Percentiles rank a stretch among this genome's conserved stretches.
Evolutionary conservation across 495 filamentous ascomycete genomes (phyloP).

Genomic region (Hypoxylon lenormandii): DNA sequence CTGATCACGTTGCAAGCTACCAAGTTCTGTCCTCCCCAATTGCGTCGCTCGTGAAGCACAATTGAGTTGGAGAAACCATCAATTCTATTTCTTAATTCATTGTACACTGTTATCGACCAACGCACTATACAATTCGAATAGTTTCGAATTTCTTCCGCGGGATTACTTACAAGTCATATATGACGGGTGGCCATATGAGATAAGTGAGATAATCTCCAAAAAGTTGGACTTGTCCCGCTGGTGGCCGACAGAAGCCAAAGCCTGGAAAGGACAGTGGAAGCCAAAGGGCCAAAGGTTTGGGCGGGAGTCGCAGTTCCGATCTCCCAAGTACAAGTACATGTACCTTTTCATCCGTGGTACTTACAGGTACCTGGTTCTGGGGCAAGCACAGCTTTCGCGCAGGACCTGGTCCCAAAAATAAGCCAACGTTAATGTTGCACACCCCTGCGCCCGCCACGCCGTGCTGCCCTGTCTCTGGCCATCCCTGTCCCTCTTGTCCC

Average conservation of each 20-base stretch:
- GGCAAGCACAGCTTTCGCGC: slow-evolving; percentile 25
- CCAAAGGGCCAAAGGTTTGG: background rate
- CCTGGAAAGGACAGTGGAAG: too few relatives aligned
- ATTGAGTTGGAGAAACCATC: slow-evolving; percentile 37
- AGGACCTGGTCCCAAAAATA: slow-evolving; percentile 43
- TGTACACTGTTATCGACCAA: background rate
- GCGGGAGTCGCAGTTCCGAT: slow-evolving; percentile 38
- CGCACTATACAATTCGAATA: slow-evolving; percentile 15
- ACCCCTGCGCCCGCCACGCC: slow-evolving; percentile 49
- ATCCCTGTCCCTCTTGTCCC: too few relatives aligned
- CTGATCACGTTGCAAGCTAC: slow-evolving; percentile 45
- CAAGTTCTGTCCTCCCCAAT: slow-evolving; percentile 37
- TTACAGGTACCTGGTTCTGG: slow-evolving; percentile 32
- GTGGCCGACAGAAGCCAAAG: slow-evolving; percentile 29
- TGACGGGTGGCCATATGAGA: background rate
- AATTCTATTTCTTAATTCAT: slow-evolving; percentile 25
- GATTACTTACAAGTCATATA: slow-evolving; percentile 3
- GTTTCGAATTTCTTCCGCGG: slow-evolving; percentile 15
- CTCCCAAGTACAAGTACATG: slow-evolving; percentile 5
- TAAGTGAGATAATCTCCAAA: slow-evolving; percentile 16
- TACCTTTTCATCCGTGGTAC: slow-evolving; percentile 21
- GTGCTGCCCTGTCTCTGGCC: slow-evolving; percentile 33
- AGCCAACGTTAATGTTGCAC: slow-evolving; percentile 46
- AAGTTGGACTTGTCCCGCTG: slow-evolving; percentile 20
- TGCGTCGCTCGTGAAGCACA: slow-evolving; percentile 34